These are phyloP conservation scores for Mycosarcoma mackinlayi DNA, from an alignment of 1,284 basidiomycete genomes.

Conservation along the genomic window DNA sequence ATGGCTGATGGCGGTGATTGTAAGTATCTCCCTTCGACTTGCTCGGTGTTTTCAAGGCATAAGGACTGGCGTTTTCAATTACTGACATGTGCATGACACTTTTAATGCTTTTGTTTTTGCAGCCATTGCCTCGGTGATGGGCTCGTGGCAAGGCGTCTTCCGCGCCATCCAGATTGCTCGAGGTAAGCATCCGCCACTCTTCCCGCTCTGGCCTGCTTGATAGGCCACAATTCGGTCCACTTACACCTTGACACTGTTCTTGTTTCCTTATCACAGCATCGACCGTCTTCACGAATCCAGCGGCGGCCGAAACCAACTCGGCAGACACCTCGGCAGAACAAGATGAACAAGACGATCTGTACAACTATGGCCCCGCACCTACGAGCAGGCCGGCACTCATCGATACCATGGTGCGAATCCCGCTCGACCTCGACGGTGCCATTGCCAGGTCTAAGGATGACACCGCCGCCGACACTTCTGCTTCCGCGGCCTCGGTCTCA, in stretches of 20 bases:
- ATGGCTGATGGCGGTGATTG: constrained; percentile 62
- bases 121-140: constrained; percentile 65
- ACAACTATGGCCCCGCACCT: constrained; percentile 30
- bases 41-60: too few relatives aligned
- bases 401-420: constrained; percentile 52
- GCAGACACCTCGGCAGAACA: constrained; percentile 29
- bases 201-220: not conserved
- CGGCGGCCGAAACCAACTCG: not conserved
- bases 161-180: constrained; percentile 64
- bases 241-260: not conserved
- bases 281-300: constrained; percentile 23
- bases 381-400: constrained; percentile 42
- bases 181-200: constrained; percentile 30
- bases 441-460: constrained; percentile 30
- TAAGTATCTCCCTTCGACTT: constrained; percentile 28
- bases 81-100: constrained; percentile 10
- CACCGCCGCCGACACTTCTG: constrained; percentile 8
- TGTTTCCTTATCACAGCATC: constrained; percentile 20
- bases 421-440: constrained; percentile 46
- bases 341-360: constrained; percentile 38
- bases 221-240: not conserved
- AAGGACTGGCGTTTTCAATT: not conserved
- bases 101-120: not conserved
- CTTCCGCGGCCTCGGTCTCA: constrained; percentile 12
- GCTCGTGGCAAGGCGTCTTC: constrained; percentile 65